phyloP scores from a whole-genome alignment of 139 green algal genomes.

The Pedinophyceae sp. region DNA sequence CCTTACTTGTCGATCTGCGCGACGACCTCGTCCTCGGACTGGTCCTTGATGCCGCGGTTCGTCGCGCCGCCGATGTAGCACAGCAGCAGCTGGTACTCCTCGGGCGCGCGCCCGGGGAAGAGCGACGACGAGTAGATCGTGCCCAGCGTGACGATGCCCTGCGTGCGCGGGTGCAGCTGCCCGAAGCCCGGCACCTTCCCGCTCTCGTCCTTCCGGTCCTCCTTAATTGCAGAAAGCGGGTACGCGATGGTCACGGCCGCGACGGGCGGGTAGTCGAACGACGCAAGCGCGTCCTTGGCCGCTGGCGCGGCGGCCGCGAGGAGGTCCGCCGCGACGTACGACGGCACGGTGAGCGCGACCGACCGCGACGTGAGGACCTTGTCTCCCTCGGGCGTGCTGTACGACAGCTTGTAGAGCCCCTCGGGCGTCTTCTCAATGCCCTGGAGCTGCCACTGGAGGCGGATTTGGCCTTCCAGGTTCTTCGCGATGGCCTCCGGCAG shows the following conservation, averaged over 20 bases:
- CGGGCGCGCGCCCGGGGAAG: constrained; percentile 62
- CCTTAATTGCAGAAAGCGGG: constrained; percentile 44
- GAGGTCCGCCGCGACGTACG: constrained; percentile 73
- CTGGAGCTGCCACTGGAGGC: constrained; percentile 69
- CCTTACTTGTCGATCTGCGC: constrained; percentile 21
- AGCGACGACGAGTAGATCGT: constrained; percentile 95
- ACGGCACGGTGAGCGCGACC: constrained; percentile 75
- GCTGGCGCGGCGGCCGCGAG: constrained; percentile 16
- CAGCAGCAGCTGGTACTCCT: constrained; percentile 16
- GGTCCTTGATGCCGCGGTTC: constrained; percentile 70
- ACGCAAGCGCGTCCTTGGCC: not conserved
- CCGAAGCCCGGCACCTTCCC: constrained; percentile 77
- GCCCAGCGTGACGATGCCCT: constrained; percentile 86
- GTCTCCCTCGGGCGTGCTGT: constrained; percentile 65
- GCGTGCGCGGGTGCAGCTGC: constrained; percentile 86
- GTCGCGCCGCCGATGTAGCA: constrained; percentile 87
- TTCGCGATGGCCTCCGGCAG: constrained; percentile 77
- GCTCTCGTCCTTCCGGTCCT: constrained; percentile 48
- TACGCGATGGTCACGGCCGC: constrained; percentile 82
- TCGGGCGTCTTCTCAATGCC: constrained; percentile 37
- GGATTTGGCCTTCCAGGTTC: constrained; percentile 36
- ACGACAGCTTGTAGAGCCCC: constrained; percentile 20
- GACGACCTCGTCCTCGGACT: constrained; percentile 49
- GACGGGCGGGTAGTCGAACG: constrained; percentile 85
- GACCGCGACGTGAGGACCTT: constrained; percentile 23